Base-by-base conservation (phyloP, 345 rosid genomes). In the Excoecaria agallocha region DNA sequence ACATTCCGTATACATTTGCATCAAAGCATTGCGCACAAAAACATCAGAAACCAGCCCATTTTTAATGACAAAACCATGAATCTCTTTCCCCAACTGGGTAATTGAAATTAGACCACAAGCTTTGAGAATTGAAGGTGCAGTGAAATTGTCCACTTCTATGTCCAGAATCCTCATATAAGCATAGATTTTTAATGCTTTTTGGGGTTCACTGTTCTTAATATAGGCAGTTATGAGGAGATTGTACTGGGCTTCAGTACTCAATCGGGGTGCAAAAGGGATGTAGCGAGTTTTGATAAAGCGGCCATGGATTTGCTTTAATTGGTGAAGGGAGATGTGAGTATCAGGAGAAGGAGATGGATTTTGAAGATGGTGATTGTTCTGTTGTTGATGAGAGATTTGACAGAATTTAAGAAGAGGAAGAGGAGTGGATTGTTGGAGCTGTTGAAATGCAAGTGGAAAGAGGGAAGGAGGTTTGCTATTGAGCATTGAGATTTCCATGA, bases 21-120 rank as follows among this genome's bases (percentile, higher is more conserved):
- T 76, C 84, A 86, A 74, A 12, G 88, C 78, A 55, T 90, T 88
- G 85, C 87, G 55, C 39, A 86, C 80, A 74, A 78, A 88, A 51
- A 70, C 79, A 76, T 84, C 87, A 51, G 50, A 11, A n/a, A 72
- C 80, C 45, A 85, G 72, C 16, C 85, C 89, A 64, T 35, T 77
- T 65, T 83, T 85, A 39, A 79, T 8, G 0, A 66, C 72, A 66
- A 79, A 84, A n/a, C 88, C 83, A 58, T 87, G 89, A 30, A 87
- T 71, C 78, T 87, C 86, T 75, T 77, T 69, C 19, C 89, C 91
- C 66, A 77, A 43, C 30, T 46, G 69, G 65, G 64, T 37, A 74
- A 69, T 39, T 51, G 80, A 73, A 30, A 76, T 61, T 68, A 72
- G 75, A 66, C 81, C 64, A 41, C 90, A 87, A 12, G 90, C 86